Base-by-base conservation (phyloP, 345 rosid species). In the Trapa bicornis region DNA sequence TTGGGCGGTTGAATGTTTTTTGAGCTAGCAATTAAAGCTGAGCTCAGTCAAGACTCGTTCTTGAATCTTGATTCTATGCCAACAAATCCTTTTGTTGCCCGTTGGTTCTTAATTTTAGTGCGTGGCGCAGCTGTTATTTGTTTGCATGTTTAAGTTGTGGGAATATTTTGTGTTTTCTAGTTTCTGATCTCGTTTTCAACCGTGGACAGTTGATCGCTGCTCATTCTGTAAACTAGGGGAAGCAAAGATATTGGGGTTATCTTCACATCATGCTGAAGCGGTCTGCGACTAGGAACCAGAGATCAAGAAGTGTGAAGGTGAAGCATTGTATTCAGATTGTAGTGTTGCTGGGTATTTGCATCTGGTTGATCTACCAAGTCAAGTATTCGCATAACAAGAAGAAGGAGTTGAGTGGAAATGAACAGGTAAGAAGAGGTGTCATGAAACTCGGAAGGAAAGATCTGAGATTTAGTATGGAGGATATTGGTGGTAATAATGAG, bases 281-380 rank as follows among this genome's bases (percentile, higher is more conserved):
- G 72, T 13, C 78, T 37, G 74, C 84, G 3, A 83, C 81, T 72
- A 86, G 97, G 75, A 82, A 75, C 69, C 77, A 85, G 72, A 84
- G 92, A 79, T 83, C 96, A 22, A 90, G 72, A 73, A 86, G 96
- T 32, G 71, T 83, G 58, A 88, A 73, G 81, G 67, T 76, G 58
- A 93, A 90, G 76, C 86, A 82, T 81, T 79, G 84, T 54, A 73
- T 93, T 70, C 97, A 93, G 84, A 86, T 93, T 65, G 80, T 87
- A 65, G 77, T 93, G 71, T 71, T 90, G 72, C 81, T 93, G 65
- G 90, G 89, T 65, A 82, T 90, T 57, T 90, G 95, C 74, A 81
- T 94, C 48, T 91, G 96, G 97, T 72, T 90, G 75, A 77, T 91
- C 72, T 90, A 87, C 72, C 96, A 91, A 80, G 92, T 88, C n/a